Conservation (phyloP, 345 rosid genomes). For the Populus ilicifolia region DNA sequence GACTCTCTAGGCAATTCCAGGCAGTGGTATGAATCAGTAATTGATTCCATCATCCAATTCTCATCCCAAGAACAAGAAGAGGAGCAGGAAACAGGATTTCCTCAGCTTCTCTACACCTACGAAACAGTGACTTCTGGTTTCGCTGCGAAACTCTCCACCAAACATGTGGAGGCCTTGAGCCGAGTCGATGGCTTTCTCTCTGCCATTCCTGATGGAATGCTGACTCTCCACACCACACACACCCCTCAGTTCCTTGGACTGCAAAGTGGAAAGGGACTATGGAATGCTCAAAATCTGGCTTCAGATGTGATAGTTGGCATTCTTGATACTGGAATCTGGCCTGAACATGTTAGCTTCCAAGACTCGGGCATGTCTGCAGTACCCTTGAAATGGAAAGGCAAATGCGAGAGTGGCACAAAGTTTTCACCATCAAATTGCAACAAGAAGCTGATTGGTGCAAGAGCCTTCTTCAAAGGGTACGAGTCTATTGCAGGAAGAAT, state of each 20-base stretch:
- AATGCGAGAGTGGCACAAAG: constrained; percentile 58
- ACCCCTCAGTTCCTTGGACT: constrained; percentile 66
- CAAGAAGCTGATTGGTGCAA: constrained; percentile 74
- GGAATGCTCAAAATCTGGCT: constrained; percentile 39
- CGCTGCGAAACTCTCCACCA: constrained; percentile 51
- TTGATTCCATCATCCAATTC: constrained; percentile 33
- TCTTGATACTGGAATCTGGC: constrained; percentile 74
- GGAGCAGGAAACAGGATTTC: constrained; percentile 18
- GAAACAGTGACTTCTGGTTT: constrained; percentile 61
- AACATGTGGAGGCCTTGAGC: constrained; percentile 46
- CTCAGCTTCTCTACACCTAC: constrained; percentile 54
- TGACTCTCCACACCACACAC: constrained; percentile 62
- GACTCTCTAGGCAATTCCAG: constrained; percentile 11
- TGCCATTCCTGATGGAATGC: constrained; percentile 53
- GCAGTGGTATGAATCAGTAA: constrained; percentile 36
- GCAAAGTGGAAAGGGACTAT: constrained; percentile 45
- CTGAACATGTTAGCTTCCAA: constrained; percentile 65
- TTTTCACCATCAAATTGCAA: constrained; percentile 59
- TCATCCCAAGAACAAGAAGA: constrained; percentile 21
- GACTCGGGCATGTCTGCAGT: constrained; percentile 52
- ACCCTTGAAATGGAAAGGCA: constrained; percentile 73
- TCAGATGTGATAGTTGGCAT: constrained; percentile 64
- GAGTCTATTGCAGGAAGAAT: constrained; percentile 44
- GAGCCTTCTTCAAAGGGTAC: constrained; percentile 56
- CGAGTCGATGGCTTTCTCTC: constrained; percentile 49